Evolutionary conservation across 78 protist genomes (phyloP), one percentile per base, ranked within the genome.

Genomic region (Dictyostelium discoideum): DNA sequence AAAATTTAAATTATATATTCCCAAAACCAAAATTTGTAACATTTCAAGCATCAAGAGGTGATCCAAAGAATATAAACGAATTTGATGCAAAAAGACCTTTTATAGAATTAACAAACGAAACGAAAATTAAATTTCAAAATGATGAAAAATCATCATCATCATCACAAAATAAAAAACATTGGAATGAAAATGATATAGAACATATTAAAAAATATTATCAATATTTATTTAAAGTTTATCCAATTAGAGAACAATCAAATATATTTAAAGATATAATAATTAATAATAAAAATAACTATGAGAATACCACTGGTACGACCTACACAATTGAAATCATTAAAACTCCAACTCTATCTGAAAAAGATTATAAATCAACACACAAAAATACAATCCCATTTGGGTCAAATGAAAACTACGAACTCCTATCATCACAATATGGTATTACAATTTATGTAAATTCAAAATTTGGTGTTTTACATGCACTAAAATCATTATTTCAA

Each of bases 351-450:
- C 11, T 73, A 42, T 44, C 48, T 18, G 57, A 60, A 57, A 16
- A 7, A 14, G 87, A 83, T 7, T 60, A 83, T 20, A 26, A 37
- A 5, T 7, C 20, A 22, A 42, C 78, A n/a, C 65, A 32, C 39
- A 32, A 40, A 14, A 72, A 86, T 54, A 76, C 85, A 24, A 37
- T 86, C 14, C 94, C 94, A 37, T 37, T 73, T 26, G 87, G 87
- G 4, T 50, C 18, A 0, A 90, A 90, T 72, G 94, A 90, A 48
- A 22, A 63, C 18, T 90, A 90, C 50, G 87, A 90, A 18, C 2
- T 90, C 1, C 0, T 10, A 16, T 82, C 54, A 73, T 32, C 39
- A 7, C 14, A 24, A 1, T 40, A 32, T 10, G 42, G 44, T 10
- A 32, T 90, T 3, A 14, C 22, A 32, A 82, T 90, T 0, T 50